A percentile compares a stretch with the other conserved stretches of the same genome.
Evolutionary conservation across 805 yeast genomes (phyloP).

Genomic region (Metschnikowia koreensis): DNA sequence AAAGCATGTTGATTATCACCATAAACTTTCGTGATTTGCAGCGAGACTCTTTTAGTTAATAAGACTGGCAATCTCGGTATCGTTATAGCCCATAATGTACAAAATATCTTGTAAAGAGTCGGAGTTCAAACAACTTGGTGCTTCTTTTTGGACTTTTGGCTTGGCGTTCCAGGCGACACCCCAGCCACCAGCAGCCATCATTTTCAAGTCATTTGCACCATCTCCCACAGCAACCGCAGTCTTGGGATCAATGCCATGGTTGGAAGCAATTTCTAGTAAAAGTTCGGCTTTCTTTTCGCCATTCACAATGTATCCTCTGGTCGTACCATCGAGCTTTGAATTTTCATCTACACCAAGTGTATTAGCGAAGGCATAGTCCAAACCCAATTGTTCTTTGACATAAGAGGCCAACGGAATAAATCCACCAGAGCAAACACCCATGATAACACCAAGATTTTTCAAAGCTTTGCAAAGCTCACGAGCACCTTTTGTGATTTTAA

Average conservation of each 20-base stretch:
- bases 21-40: too few relatives aligned
- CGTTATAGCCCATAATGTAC: constrained; percentile 75
- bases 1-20: too few relatives aligned
- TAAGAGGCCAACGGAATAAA: constrained; percentile 83
- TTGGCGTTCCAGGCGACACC: constrained; percentile 98
- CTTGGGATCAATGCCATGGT: constrained; percentile 49
- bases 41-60: neutral
- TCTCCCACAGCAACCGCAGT: constrained; percentile 87
- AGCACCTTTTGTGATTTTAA: constrained; percentile 85
- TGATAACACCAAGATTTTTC: constrained; percentile 57
- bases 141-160: constrained; percentile 80
- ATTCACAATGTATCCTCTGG: constrained; percentile 80
- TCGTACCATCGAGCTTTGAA: constrained; percentile 67
- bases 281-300: constrained; percentile 80
- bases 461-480: constrained; percentile 63
- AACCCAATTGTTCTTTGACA: constrained; percentile 61
- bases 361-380: constrained; percentile 92
- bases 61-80: constrained; percentile 45
- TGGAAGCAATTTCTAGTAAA: constrained; percentile 56
- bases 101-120: constrained; percentile 69
- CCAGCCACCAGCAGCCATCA: constrained; percentile 90
- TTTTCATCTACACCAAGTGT: constrained; percentile 45
- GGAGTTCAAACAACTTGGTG: constrained; percentile 80
- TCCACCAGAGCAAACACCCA: constrained; percentile 94
- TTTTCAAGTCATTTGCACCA: constrained; percentile 92